These are phyloP conservation scores for Annona squamosa DNA, from an alignment of 164 flowering plant genomes.

Conservation along the genomic window DNA sequence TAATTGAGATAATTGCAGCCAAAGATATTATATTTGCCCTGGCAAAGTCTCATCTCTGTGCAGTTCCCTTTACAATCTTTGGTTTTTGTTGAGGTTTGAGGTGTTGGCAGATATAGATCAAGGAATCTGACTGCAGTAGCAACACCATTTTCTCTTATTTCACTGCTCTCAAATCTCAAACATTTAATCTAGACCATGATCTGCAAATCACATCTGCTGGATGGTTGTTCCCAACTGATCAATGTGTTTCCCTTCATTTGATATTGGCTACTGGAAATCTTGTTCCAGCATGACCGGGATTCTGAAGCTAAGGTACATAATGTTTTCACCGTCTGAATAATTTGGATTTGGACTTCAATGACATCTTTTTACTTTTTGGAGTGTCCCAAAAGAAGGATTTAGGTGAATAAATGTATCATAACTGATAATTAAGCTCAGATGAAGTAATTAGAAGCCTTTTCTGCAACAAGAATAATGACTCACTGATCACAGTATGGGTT, in stretches of 20 bases:
- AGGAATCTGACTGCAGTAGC: background rate
- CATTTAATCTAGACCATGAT: background rate
- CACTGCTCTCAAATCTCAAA: background rate
- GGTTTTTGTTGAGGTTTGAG: background rate
- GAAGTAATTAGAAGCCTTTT: constrained; percentile 86
- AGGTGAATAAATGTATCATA: background rate
- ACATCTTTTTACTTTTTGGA: no score
- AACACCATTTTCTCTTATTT: background rate
- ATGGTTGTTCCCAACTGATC: background rate
- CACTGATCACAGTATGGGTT: constrained; percentile 87
- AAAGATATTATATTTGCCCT: constrained; percentile 19
- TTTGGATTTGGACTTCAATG: background rate
- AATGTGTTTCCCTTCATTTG: background rate
- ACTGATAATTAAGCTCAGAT: constrained; percentile 39
- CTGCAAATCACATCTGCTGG: background rate
- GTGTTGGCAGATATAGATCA: constrained; percentile 49
- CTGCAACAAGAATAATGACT: constrained; percentile 84
- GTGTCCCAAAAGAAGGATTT: background rate
- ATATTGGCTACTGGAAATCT: background rate
- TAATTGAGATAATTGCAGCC: constrained; percentile 13
- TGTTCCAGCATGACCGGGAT: background rate
- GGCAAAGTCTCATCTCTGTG: constrained; percentile 18
- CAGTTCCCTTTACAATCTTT: constrained; percentile 7
- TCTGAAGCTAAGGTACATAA: no score
- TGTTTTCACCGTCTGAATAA: background rate